Evolutionary conservation across 2,329 filamentous ascomycete species (phyloP).

Genomic region (Cordyceps cicadae): DNA sequence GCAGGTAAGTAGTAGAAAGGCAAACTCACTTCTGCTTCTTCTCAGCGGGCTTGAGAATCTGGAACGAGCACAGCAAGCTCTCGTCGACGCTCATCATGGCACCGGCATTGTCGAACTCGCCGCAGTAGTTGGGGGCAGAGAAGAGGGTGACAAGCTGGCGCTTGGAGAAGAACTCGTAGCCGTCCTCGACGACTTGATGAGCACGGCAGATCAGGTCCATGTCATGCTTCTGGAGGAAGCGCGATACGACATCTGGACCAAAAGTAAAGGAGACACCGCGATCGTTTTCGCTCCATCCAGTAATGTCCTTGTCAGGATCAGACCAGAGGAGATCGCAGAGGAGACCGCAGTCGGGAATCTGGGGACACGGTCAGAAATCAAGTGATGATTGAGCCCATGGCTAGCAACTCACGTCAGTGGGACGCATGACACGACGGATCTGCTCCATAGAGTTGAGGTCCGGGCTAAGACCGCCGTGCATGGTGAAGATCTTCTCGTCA

Average conservation of each 20-base stretch:
- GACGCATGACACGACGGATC: conserved; percentile 96
- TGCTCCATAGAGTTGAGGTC: conserved; percentile 99
- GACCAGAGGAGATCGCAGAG: conserved; percentile 98
- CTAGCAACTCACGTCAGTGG: conserved; percentile 76
- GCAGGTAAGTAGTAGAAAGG: conserved; percentile 12
- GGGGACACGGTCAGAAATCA: conserved; percentile 16
- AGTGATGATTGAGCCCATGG: conserved; percentile 16
- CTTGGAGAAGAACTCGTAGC: conserved; percentile 99
- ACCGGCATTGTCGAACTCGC: conserved; percentile 98
- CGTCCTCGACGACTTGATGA: conserved; percentile 97
- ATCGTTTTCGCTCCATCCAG: conserved; percentile 98
- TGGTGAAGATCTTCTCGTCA: conserved; percentile 99
- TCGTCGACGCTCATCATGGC: conserved; percentile 99
- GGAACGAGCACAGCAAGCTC: conserved; percentile 97
- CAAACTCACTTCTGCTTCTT: conserved; percentile 99
- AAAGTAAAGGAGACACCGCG: conserved; percentile 98
- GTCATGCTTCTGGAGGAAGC: conserved; percentile 97
- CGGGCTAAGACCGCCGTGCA: conserved; percentile 96
- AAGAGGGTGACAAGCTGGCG: conserved; percentile 95
- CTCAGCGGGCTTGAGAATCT: conserved; percentile 99
- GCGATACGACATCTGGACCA: conserved; percentile 90
- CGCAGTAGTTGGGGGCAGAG: conserved; percentile 97
- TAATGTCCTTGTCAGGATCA: conserved; percentile 98
- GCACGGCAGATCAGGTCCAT: conserved; percentile 99
- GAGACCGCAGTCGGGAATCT: conserved; percentile 97